Conservation (phyloP, 768 basidiomycete genomes). For the Piloderma croceum region DNA sequence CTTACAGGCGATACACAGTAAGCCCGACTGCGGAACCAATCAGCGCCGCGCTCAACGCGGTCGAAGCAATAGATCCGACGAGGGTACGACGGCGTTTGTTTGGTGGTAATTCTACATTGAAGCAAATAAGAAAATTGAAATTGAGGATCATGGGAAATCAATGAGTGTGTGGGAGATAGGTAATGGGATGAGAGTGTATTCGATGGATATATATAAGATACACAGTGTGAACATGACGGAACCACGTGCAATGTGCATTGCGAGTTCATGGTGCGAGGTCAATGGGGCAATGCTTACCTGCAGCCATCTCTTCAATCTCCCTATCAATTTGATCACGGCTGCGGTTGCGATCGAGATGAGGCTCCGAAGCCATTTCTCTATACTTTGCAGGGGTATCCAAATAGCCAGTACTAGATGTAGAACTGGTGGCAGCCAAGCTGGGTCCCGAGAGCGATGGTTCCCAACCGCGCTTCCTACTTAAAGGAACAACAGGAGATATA, state of each 20-base stretch:
- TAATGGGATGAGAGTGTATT: slow-evolving; percentile 12
- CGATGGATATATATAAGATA: slow-evolving; percentile 13
- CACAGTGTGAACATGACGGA: slow-evolving; percentile 7
- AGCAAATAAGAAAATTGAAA: slow-evolving; percentile 37
- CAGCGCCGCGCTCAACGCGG: slow-evolving; percentile 78
- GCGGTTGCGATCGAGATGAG: slow-evolving; percentile 25
- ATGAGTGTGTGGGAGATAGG: slow-evolving; percentile 11
- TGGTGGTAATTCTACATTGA: slow-evolving; percentile 68
- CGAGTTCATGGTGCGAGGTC: slow-evolving; percentile 24
- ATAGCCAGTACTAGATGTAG: slow-evolving; percentile 56
- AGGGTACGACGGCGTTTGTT: slow-evolving; percentile 76
- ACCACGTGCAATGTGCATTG: slow-evolving; percentile 9
- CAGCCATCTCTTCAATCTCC: slow-evolving; percentile 44
- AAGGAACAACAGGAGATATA: slow-evolving; percentile 29
- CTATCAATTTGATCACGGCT: too few species aligned
- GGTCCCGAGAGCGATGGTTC: slow-evolving; percentile 56
- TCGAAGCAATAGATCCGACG: slow-evolving; percentile 77
- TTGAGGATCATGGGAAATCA: slow-evolving; percentile 8
- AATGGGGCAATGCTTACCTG: slow-evolving; percentile 34
- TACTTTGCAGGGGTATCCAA: slow-evolving; percentile 67
- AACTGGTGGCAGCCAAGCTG: slow-evolving; percentile 45
- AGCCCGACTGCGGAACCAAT: slow-evolving; percentile 84
- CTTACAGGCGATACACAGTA: slow-evolving; percentile 82
- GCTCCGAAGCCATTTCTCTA: slow-evolving; percentile 30
- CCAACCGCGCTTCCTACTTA: slow-evolving; percentile 67